Conservation (phyloP, 371 early-diverging fungal species). For the Zychaea mexicana region DNA sequence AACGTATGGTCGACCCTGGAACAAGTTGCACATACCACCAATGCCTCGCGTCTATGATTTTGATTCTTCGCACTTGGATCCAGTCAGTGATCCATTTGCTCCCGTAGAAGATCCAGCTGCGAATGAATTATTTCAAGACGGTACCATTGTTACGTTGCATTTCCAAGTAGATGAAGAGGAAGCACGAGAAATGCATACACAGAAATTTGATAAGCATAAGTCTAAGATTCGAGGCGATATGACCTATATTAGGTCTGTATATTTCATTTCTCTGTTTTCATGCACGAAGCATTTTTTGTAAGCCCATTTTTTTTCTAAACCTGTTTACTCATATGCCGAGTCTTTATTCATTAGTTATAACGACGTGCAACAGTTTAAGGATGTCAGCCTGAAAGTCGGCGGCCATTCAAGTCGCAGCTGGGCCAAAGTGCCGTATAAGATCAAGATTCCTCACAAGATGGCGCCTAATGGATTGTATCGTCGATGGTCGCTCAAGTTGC, state of each 20-base stretch:
- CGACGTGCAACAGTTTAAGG: slow-evolving; percentile 17
- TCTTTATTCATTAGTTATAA: slow-evolving; percentile 17
- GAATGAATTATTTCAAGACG: slow-evolving; percentile 27
- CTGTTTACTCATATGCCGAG: too few relatives aligned
- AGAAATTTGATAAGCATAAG: slow-evolving; percentile 18
- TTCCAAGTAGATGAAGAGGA: slow-evolving; percentile 19
- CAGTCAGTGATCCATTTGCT: background rate
- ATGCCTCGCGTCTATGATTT: slow-evolving; percentile 25
- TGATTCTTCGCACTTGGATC: background rate
- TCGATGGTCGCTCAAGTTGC: slow-evolving; percentile 39
- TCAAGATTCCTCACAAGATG: slow-evolving; percentile 28
- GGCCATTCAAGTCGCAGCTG: slow-evolving; percentile 38
- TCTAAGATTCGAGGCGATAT: slow-evolving; percentile 18
- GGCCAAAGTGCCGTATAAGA: slow-evolving; percentile 42
- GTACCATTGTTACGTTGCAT: slow-evolving; percentile 23
- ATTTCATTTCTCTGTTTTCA: slow-evolving; percentile 2
- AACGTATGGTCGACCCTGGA: slow-evolving; percentile 35
- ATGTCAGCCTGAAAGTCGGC: slow-evolving; percentile 42
- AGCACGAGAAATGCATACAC: slow-evolving; percentile 19
- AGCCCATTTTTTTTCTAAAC: too few relatives aligned
- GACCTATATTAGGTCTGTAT: slow-evolving; percentile 28
- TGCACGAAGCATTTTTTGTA: too few relatives aligned
- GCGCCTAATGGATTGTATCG: slow-evolving; percentile 26
- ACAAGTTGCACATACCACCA: slow-evolving; percentile 21
- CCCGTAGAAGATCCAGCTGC: slow-evolving; percentile 5